Base-by-base conservation (phyloP, 2,329 filamentous ascomycete genomes). In the Passalora sequoiae region DNA sequence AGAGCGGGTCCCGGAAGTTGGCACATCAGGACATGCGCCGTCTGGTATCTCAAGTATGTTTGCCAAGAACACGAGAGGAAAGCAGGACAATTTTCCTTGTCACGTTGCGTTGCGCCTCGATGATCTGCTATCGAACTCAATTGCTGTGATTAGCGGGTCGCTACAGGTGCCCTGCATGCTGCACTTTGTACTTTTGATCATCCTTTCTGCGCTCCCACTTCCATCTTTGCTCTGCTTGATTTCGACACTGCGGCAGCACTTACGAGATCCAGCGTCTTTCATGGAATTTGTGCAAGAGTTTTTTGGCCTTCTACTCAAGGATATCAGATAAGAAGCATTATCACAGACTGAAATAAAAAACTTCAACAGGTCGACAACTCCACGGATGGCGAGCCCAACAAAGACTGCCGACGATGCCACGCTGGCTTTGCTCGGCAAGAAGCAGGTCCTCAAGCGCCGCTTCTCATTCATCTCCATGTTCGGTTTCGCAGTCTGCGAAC, bases 401-500 rank as follows among this genome's bases (percentile, higher is more conserved):
- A 46, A 50, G 28, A 46, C 43, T 12, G 43, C 54, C 30, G 68
- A 71, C 50, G 59, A 57, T 36, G 62, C 60, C 40, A 60, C 59
- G 13, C 58, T 71, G 38, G 68, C 68, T 19, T 56, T 66, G 22
- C 61, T 71, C 15, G 69, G 69, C 47, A 71, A 71, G 57, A 70
- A 69, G 46, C 67, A 68, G 55, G 67, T 69, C 40, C 63, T 71
- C 31, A 65, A 67, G 43, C 64, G 68, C 20, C 66, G 67, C 37
- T 71, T 71, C 47, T 62, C 60, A 21, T 66, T 71, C 52, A 49
- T 65, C 51, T 67, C 67, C 12, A 58, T 71, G 10, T 66, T 71
- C 43, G 67, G 65, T 7, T 71, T 71, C 43, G 68, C 68, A 4
- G 66, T 69, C 38, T 69, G 66, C 49, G 67, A 70, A 46, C 46